These are phyloP conservation scores for Nasturtium officinale DNA, from an alignment of 345 rosid species.

Conservation along the genomic window DNA sequence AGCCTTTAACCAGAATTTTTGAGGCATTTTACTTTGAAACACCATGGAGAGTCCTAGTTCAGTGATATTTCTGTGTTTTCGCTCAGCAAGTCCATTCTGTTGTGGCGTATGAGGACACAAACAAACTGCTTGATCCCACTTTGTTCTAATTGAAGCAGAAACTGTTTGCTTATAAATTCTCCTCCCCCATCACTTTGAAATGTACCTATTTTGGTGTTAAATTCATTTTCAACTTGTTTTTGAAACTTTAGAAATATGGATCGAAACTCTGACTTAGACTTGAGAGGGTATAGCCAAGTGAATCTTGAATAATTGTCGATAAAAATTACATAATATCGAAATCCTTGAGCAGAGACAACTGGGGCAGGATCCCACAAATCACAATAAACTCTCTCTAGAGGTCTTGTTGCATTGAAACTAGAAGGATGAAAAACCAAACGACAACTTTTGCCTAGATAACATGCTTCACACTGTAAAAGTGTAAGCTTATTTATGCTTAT, in stretches of 20 bases:
- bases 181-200: too few species aligned
- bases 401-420: fast-evolving
- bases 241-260: fast-evolving
- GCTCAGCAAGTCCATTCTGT: too few species aligned
- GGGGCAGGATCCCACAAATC: neutral
- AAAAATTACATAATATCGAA: neutral
- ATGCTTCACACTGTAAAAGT: neutral
- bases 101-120: too few species aligned
- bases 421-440: neutral
- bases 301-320: neutral
- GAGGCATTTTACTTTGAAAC: too few species aligned
- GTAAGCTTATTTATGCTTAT: neutral
- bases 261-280: neutral
- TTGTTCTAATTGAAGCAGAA: too few species aligned
- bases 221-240: neutral
- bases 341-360: fast-evolving
- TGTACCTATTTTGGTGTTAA: fast-evolving
- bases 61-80: too few species aligned
- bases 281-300: neutral
- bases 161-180: too few species aligned
- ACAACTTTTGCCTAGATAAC: neutral
- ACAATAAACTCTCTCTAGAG: neutral
- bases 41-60: too few species aligned
- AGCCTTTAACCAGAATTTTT: too few species aligned
- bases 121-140: too few species aligned